Percentiles rank a stretch among this genome's conserved stretches.
phyloP scores from a whole-genome alignment of 2,329 filamentous ascomycete genomes.

The Stachybotrys echinatus region DNA sequence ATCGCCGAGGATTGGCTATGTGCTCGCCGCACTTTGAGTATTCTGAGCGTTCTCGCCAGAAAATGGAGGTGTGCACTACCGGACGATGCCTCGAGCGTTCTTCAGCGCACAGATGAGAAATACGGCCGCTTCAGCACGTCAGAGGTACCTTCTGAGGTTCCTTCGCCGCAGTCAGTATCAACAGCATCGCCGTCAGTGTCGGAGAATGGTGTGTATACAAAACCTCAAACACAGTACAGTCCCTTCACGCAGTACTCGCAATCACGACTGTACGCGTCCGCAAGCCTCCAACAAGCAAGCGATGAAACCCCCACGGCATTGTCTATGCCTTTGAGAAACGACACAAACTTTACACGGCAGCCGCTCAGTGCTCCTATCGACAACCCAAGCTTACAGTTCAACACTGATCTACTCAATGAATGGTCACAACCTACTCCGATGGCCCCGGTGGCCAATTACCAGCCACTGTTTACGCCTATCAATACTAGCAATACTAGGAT shows the following conservation, averaged over 20 bases:
- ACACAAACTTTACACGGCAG: neutral
- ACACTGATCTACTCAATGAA: constrained; percentile 15
- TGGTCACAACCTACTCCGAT: constrained; percentile 16
- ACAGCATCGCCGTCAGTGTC: constrained; percentile 20
- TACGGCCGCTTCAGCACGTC: constrained; percentile 67
- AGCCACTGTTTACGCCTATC: constrained; percentile 13
- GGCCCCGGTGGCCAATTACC: constrained; percentile 8
- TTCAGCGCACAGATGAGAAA: constrained; percentile 74
- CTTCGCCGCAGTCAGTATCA: constrained; percentile 42
- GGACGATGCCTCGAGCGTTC: constrained; percentile 70
- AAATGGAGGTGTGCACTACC: constrained; percentile 89
- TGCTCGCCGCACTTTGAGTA: constrained; percentile 76
- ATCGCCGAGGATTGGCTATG: constrained; percentile 95
- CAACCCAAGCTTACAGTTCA: constrained; percentile 13
- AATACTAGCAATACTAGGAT: constrained; percentile 10
- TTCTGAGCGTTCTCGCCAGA: constrained; percentile 77
- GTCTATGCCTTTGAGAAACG: neutral
- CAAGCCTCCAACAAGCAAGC: neutral
- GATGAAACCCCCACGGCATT: neutral
- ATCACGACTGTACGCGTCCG: constrained; percentile 11
- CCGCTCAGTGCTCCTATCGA: constrained; percentile 8
- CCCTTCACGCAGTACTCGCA: constrained; percentile 27
- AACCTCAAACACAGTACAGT: constrained; percentile 23
- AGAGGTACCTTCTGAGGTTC: constrained; percentile 55
- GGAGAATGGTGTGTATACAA: constrained; percentile 17